phyloP scores from a whole-genome alignment of 495 filamentous ascomycete genomes.

The Tuber magnatum region DNA sequence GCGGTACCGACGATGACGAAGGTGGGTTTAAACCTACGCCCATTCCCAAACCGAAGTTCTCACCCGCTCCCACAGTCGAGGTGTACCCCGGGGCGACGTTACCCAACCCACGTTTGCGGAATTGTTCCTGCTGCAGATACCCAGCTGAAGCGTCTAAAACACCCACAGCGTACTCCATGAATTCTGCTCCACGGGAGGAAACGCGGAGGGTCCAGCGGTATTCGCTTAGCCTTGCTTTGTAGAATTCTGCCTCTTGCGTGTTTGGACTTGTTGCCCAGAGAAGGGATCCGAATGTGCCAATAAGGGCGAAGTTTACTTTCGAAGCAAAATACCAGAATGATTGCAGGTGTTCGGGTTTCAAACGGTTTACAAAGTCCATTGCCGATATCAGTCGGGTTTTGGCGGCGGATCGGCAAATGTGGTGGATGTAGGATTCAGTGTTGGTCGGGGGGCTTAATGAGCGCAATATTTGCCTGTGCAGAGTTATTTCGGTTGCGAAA shows the following conservation, averaged over 20 bases:
- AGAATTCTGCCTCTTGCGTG: conserved; percentile 92
- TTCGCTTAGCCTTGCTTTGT: conserved; percentile 73
- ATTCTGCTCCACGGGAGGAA: conserved; percentile 68
- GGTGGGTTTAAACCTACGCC: conserved; percentile 25
- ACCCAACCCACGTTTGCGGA: conserved; percentile 32
- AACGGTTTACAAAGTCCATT: conserved; percentile 70
- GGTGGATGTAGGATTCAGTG: conserved; percentile 66
- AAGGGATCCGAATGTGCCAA: conserved; percentile 71
- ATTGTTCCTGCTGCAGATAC: conserved; percentile 37
- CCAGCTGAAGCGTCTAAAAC: conserved; percentile 53
- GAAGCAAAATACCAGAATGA: conserved; percentile 78
- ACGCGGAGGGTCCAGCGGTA: conserved; percentile 92
- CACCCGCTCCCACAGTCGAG: conserved; percentile 35
- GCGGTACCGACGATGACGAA: conserved; percentile 15
- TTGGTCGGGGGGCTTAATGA: conserved; percentile 48
- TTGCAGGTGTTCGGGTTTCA: conserved; percentile 63
- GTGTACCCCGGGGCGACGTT: conserved; percentile 23
- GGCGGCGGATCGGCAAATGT: conserved; percentile 90
- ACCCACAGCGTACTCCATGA: conserved; percentile 68
- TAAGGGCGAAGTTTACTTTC: conserved; percentile 71
- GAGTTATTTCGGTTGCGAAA: conserved; percentile 76
- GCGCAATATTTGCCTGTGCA: conserved; percentile 74
- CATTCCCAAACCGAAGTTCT: conserved; percentile 38
- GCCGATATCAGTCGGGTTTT: conserved; percentile 70
- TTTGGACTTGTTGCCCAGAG: conserved; percentile 76